Conservation (phyloP, 1,139 yeast genomes). For the Saccharomyces hybrid region DNA sequence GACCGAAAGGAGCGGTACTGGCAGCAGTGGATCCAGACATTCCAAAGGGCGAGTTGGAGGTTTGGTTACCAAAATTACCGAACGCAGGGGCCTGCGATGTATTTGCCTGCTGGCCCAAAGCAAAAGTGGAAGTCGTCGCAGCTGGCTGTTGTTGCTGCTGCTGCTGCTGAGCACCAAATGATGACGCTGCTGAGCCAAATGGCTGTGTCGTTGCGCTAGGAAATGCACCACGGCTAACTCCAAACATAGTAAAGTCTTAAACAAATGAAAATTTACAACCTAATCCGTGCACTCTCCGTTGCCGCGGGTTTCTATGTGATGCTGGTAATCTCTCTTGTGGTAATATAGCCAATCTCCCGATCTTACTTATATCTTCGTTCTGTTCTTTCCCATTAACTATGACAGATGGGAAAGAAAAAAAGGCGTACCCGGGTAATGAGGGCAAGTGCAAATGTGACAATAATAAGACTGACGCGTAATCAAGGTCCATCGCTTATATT, state of each 20-base stretch:
- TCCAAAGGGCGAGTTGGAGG: conserved; percentile 24
- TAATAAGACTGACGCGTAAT: neutral
- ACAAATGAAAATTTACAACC: conserved; percentile 3
- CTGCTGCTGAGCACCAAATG: conserved; percentile 31
- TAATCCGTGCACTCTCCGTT: neutral
- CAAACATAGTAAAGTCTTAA: conserved; percentile 17
- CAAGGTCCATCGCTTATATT: neutral
- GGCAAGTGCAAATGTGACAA: neutral
- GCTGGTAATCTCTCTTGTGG: neutral
- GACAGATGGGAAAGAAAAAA: neutral
- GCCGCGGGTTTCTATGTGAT: neutral
- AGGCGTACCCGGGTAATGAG: neutral
- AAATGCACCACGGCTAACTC: conserved; percentile 18
- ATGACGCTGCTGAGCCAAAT: conserved; percentile 33
- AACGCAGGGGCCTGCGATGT: neutral
- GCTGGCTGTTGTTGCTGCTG: conserved; percentile 6
- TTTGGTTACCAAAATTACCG: conserved; percentile 32
- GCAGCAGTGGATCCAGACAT: neutral
- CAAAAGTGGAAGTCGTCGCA: neutral
- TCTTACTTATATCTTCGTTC: neutral
- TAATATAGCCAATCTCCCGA: neutral
- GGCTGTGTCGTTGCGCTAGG: conserved; percentile 36
- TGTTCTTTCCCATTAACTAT: conserved; percentile 1
- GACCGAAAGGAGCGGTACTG: neutral
- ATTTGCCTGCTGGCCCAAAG: neutral